Evolutionary conservation across 331 rosid genomes (phyloP), one percentile per base, ranked within the genome.

Genomic region (Erythrophleum ivorense): DNA sequence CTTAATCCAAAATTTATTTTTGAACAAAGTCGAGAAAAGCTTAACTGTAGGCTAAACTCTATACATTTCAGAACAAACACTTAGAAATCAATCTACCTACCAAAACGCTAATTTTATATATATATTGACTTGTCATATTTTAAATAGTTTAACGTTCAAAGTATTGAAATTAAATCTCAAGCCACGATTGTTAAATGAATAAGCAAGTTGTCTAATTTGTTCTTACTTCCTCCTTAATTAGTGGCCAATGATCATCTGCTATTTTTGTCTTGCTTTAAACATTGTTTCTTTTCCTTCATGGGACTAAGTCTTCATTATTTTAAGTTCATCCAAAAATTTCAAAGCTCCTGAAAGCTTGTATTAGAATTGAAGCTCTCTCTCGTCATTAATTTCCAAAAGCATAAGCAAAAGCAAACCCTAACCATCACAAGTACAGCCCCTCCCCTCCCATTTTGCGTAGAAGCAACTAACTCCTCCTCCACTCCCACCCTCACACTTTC

Each of bases 401-500:
- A 76, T 13, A 86, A 80, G 89, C 77, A 80, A 76, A 11, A 57
- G 68, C 67, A n/a, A 55, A 0, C 9, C 15, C 6, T 12, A 33
- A 8, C 43, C 69, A 19, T 70, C 75, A 71, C 70, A 24, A 36
- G 70, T 14, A 33, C 19, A 34, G 38, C 6, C 1, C 46, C 6
- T 62, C 54, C 7, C 36, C 79, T 24, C 10, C 62, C 52, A 45
- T 63, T 49, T 83, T 80, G 81, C 87, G 89, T 86, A 80, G 78
- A 83, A 86, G 89, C 76, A 86, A 83, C 48, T n/a, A 48, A 55
- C 78, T 62, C 68, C 13, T 46, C 50, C n/a, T 13, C 62, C 18
- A 7, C n/a, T 18, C 24, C 24, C 4, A 3, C 5, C 48, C 80
- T 13, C 40, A 2, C 38, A 24, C 40, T 2, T 10, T 48, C 2